Evolutionary conservation across 1,139 yeast species (phyloP).

Genomic region (Yamadazyma membranifaciens): DNA sequence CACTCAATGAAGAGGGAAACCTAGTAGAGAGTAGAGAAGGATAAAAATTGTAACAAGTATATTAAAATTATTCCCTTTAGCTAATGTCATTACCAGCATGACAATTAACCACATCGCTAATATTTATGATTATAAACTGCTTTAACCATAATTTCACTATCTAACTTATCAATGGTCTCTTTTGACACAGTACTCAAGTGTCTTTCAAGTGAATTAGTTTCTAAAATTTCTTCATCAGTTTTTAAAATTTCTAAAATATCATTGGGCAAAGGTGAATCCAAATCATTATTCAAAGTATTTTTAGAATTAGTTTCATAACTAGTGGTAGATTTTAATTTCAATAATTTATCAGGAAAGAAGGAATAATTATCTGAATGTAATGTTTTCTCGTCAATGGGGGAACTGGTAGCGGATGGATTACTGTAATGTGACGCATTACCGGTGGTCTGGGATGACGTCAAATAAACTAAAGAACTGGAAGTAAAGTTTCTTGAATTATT

Average conservation of each 20-base stretch:
- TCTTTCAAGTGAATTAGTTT: constrained; percentile 1
- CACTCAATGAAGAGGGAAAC: no score
- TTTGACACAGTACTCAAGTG: constrained; percentile 7
- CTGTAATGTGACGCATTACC: neutral
- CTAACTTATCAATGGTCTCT: constrained; percentile 8
- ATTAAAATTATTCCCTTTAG: no score
- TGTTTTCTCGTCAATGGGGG: constrained; percentile 16
- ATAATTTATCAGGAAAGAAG: constrained; percentile 20
- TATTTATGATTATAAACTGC: constrained; percentile 3
- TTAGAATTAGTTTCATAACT: constrained; percentile 3
- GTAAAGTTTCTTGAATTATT: constrained; percentile 30
- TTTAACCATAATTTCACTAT: constrained; percentile 5
- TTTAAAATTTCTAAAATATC: constrained; percentile 15
- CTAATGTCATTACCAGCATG: no score
- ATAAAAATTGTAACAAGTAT: no score
- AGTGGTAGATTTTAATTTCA: constrained; percentile 11
- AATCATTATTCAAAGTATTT: neutral
- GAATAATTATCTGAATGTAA: constrained; percentile 15
- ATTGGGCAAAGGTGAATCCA: constrained; percentile 9
- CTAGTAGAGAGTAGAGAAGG: no score
- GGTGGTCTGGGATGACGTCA: constrained; percentile 10
- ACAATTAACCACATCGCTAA: no score
- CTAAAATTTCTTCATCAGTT: constrained; percentile 6
- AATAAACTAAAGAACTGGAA: constrained; percentile 11
- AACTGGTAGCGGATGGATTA: constrained; percentile 7